A percentile compares a stretch with the other conserved stretches of the same genome.
Conservation (phyloP, 768 basidiomycete species). For the Tephrocybe sp. region DNA sequence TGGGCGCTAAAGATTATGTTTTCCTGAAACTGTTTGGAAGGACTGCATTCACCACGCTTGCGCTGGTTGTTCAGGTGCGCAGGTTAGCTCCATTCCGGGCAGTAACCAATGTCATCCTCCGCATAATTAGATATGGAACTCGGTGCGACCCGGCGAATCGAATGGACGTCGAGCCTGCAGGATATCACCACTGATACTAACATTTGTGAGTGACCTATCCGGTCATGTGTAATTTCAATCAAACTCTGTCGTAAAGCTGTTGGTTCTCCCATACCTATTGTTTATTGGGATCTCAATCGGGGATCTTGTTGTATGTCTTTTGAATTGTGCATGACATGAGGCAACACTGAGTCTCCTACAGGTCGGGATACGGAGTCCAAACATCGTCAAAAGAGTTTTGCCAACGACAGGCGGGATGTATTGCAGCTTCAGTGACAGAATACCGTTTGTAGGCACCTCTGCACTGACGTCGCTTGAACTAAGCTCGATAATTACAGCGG, state of each 20-base stretch:
- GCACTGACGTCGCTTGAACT: background rate
- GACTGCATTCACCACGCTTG: slow-evolving; percentile 23
- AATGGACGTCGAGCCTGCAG: background rate
- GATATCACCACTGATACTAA: slow-evolving; percentile 1
- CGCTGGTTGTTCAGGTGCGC: slow-evolving; percentile 18
- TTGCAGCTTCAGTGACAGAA: slow-evolving; percentile 17
- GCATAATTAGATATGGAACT: background rate
- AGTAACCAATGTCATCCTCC: background rate
- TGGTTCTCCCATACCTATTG: slow-evolving; percentile 20
- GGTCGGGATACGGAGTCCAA: slow-evolving; percentile 16
- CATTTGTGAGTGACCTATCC: slow-evolving; percentile 7
- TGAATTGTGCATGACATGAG: too few species aligned
- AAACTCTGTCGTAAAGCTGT: too few species aligned
- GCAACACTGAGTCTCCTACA: background rate
- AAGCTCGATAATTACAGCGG: slow-evolving; percentile 11
- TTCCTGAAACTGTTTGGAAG: slow-evolving; percentile 4
- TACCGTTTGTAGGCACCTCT: background rate
- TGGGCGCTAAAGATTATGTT: background rate
- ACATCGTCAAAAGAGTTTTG: slow-evolving; percentile 14
- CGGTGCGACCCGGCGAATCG: slow-evolving; percentile 5
- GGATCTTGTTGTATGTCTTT: slow-evolving; percentile 17
- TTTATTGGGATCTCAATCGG: slow-evolving; percentile 19
- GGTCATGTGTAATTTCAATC: too few species aligned
- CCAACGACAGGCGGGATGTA: slow-evolving; percentile 24
- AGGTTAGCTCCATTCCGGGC: too few species aligned